These are phyloP conservation scores for Euphrasia arctica DNA, from an alignment of 305 asterid genomes.

Conservation along the genomic window DNA sequence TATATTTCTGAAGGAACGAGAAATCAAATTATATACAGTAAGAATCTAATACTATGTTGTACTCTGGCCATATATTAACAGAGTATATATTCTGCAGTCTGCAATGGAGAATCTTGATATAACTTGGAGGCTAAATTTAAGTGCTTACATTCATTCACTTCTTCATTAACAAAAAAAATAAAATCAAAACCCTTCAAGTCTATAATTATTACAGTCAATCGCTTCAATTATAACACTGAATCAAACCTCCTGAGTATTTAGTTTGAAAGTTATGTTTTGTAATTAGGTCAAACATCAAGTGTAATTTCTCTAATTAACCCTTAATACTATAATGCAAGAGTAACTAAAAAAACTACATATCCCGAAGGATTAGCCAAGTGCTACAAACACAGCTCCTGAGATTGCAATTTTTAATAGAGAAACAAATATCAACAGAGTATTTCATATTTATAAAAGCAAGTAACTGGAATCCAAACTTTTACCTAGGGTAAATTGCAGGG, in stretches of 20 bases:
- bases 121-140: background rate
- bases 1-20: background rate
- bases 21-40: background rate
- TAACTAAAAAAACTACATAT: background rate
- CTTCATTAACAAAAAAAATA: no score
- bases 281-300: no score
- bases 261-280: no score
- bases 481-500: background rate
- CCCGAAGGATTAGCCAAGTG: background rate
- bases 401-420: background rate
- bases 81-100: background rate
- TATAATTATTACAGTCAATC: no score
- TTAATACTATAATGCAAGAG: no score
- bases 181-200: no score
- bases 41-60: background rate
- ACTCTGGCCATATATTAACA: background rate
- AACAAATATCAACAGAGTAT: background rate
- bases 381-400: slow-evolving; percentile 1
- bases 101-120: background rate
- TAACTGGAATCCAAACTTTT: background rate
- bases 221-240: no score
- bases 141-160: no score
- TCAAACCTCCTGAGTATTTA: no score
- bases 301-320: no score
- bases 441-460: background rate